phyloP scores from a whole-genome alignment of 805 yeast genomes.

The Candida mattraensis region DNA sequence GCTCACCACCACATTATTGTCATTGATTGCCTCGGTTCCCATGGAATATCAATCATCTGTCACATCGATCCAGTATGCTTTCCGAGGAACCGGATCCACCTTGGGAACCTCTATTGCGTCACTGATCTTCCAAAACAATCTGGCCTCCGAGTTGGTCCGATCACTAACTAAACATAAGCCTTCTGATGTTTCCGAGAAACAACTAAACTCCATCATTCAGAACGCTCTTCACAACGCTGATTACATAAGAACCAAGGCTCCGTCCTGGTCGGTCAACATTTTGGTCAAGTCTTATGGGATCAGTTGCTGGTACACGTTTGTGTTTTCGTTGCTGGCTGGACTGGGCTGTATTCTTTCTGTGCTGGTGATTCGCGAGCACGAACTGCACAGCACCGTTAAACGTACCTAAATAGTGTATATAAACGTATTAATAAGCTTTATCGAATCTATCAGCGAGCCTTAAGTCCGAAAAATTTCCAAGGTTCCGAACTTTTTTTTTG shows the following conservation, averaged over 20 bases:
- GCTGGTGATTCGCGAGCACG: slow-evolving; percentile 33
- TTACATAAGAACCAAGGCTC: slow-evolving; percentile 51
- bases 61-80: slow-evolving; percentile 65
- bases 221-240: slow-evolving; percentile 58
- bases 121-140: slow-evolving; percentile 54
- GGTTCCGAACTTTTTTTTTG: too few relatives aligned
- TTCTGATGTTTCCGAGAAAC: slow-evolving; percentile 35
- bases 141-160: slow-evolving; percentile 31
- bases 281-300: slow-evolving; percentile 51
- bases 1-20: slow-evolving; percentile 63
- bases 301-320: slow-evolving; percentile 54
- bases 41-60: slow-evolving; percentile 63
- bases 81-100: slow-evolving; percentile 66
- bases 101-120: slow-evolving; percentile 64
- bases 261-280: slow-evolving; percentile 46
- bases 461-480: background rate
- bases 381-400: slow-evolving; percentile 51
- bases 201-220: slow-evolving; percentile 45
- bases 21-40: slow-evolving; percentile 74
- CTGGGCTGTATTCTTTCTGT: slow-evolving; percentile 13
- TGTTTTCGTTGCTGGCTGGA: slow-evolving; percentile 41
- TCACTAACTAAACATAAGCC: slow-evolving; percentile 36
- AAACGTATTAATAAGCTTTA: slow-evolving; percentile 1
- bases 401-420: slow-evolving; percentile 29
- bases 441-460: too few relatives aligned